Evolutionary conservation across 2,329 filamentous ascomycete genomes (phyloP).

Genomic region (Penicillium decumbens): DNA sequence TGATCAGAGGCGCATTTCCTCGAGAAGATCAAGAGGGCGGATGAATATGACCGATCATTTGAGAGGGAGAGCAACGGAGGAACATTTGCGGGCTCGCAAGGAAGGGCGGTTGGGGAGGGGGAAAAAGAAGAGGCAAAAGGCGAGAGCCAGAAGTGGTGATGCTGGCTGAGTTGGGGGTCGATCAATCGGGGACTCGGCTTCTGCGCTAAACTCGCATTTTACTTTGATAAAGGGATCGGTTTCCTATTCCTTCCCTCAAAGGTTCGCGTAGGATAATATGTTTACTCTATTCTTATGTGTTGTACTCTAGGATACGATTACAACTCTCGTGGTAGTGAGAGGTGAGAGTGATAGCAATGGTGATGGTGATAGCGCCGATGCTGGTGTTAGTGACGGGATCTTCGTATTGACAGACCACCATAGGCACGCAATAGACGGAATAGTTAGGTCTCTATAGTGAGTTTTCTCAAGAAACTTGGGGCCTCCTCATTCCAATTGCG

Average conservation of each 20-base stretch:
- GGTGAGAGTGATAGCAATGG: not conserved
- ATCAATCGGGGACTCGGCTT: constrained; percentile 1
- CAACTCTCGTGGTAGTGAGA: not conserved
- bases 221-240: not conserved
- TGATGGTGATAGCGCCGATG: not conserved
- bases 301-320: not conserved
- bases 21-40: constrained; percentile 13
- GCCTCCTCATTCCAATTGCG: constrained; percentile 2
- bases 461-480: not conserved
- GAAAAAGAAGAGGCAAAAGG: constrained; percentile 2
- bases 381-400: not conserved
- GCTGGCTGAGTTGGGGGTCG: constrained; percentile 24
- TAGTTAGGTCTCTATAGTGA: not conserved
- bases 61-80: not conserved
- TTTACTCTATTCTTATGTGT: not conserved
- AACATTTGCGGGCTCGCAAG: constrained; percentile 12
- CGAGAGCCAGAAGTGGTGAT: constrained; percentile 6
- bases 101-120: not conserved
- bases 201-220: not conserved
- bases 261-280: not conserved
- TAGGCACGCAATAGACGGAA: not conserved
- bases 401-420: not conserved
- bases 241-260: not conserved
- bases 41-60: constrained; percentile 9
- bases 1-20: constrained; percentile 14